Base-by-base conservation (phyloP, 106 monocot species). In the Amphibolis antarctica region DNA sequence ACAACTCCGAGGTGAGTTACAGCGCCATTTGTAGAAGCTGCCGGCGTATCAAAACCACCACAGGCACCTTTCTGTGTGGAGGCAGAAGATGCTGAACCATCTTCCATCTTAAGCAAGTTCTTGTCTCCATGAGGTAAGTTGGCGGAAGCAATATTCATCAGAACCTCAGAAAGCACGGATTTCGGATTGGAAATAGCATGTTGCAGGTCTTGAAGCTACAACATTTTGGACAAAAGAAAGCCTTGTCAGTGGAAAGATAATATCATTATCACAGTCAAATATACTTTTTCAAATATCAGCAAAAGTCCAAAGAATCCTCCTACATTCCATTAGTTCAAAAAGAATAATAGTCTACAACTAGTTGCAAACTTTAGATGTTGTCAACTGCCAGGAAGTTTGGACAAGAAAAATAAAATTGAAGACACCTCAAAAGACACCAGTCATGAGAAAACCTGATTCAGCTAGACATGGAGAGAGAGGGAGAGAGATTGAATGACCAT, bases 181-280 rank as follows among this genome's bases (percentile, higher is more conserved):
- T 64, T 80, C 10, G 84, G 90, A 48, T 72, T 82, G 64, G 71
- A 28, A 64, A 69, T 12, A 22, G 64, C 52, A 52, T 96, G 90
- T 59, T 87, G 82, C 62, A 98, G 75, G 73, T 98, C 96, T 70
- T 96, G 90, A 46, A 96, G 78, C 96, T 96, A 75, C 71, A 83
- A 36, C 51, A 17, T 7, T 15, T 21, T 56, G 10, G 23, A 11
- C 30, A 28, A 47, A 55, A 50, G 14, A 49, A 71, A 10, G 3
- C 48, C n/a, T 49, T 49, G 48, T 17, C n/a, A 49, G n/a, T 13
- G 17, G 48, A 49, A 49, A 12, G 48, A n/a, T 17, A 17, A 3
- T 26, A 0, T 56, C 13, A 28, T 56, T 14, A 56, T 25, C 9
- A 56, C 5, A 56, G 7, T 7, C 36, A 36, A 4, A 36, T 36